Evolutionary conservation across 805 yeast genomes (phyloP), one percentile per base, ranked within the genome.

Genomic region (Wickerhamiella azymoides): DNA sequence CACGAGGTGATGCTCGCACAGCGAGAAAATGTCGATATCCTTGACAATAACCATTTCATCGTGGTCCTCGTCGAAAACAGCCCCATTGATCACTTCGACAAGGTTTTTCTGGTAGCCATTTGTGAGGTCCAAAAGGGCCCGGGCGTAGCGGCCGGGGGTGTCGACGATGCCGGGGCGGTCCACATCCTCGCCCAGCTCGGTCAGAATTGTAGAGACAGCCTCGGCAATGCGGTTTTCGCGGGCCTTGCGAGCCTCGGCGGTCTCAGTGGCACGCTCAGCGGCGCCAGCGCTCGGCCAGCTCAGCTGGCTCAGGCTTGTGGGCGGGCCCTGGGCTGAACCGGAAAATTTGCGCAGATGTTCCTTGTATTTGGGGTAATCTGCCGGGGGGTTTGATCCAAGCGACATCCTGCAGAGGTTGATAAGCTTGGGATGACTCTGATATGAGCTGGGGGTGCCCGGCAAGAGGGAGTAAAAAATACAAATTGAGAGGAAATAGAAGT

Each of bases 11-110:
- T 92, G 99, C 65, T 92, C 99, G 65, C 99, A 92, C 45, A 92
- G 69, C 2, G 96, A 84, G 62, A 79, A 83, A 45, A 92, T 76
- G 55, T 85, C 95, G 48, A 92, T 92, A 63, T 92, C 96, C 59
- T 89, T 74, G 21, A 92, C 98, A 52, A 92, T 88, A 40, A 92
- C 97, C 97, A 92, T 92, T 61, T 92, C 99, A 62, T 92, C 97
- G 61, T 92, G 98, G 61, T 92, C 94, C 62, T 92, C 97, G 62
- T 92, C 96, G 56, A 92, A 92, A 6, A 92, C 94, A 0, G 98
- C 98, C 50, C 88, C 73, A 57, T 92, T 89, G 58, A 92, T 82
- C 24, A 86, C 95, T 59, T 84, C 94, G 51, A 84, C 73, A 49
- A 92, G 81, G 61, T 86, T 88, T 54, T 88, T 94, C 64, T 89